Evolutionary conservation across 2,329 filamentous ascomycete genomes (phyloP), one percentile per base, ranked within the genome.

Genomic region (Botrytis elliptica): DNA sequence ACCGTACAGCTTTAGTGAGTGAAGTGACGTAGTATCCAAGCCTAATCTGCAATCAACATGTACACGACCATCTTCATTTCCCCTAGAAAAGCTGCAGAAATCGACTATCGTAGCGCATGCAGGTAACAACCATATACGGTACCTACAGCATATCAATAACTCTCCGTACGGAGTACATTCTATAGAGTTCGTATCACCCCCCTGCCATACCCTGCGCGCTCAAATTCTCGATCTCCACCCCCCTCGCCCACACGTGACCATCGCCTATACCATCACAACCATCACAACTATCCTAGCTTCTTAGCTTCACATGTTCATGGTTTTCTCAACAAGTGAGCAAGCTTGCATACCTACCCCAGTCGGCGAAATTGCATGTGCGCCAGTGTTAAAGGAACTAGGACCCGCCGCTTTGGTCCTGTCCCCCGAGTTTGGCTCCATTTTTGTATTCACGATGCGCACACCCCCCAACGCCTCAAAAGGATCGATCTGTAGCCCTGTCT

Each of bases 401-500:
- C 20, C 44, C 64, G 33, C 64, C 64, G 46, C 33, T 67, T 38
- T 52, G 46, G 33, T 67, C 64, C 22, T 52, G n/a, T 46, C 63
- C 63, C 33, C 63, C 63, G n/a, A 36, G 22, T 46, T 33, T 22
- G 38, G n/a, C 20, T 52, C 46, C 44, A 16, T n/a, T 49, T n/a
- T 36, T 67, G 22, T 36, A 52, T 29, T 29, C 65, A 67, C 44
- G 65, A 67, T 52, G 5, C 36, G 65, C 65, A 40, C 4, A 67
- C 16, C 33, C 46, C 65, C 46, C 22, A 38, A 49, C 44, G 44
- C 63, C 42, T 46, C 63, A 55, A 40, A 20, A 40, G 65, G 46
- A 67, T 67, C 65, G 65, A 67, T 67, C 65, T 40, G 36, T 40
- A 25, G 22, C 33, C 46, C 33, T 38, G 65, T 55, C 36, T 38